These are phyloP conservation scores for Astrothelium macrocarpum DNA, from an alignment of 495 filamentous ascomycete species.

Conservation along the genomic window DNA sequence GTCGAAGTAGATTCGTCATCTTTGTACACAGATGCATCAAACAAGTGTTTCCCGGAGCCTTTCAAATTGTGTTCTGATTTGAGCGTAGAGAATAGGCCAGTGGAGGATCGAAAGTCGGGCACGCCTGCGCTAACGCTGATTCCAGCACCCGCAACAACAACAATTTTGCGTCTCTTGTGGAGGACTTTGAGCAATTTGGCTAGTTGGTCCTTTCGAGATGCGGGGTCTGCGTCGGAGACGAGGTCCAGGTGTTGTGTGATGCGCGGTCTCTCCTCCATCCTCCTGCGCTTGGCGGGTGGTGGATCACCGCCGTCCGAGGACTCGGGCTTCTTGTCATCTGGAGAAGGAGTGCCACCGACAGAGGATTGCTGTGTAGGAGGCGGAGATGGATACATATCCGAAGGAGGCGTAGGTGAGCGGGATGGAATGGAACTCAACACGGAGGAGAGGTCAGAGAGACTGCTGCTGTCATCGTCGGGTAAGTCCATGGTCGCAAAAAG, in stretches of 20 bases:
- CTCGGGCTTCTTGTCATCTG: slow-evolving; percentile 23
- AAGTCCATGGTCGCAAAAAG: not conserved
- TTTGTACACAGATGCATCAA: slow-evolving; percentile 94
- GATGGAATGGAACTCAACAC: slow-evolving; percentile 46
- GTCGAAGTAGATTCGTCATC: slow-evolving; percentile 75
- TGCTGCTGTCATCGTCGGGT: slow-evolving; percentile 5
- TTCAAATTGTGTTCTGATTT: slow-evolving; percentile 81
- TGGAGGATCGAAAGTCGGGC: slow-evolving; percentile 89
- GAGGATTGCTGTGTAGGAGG: slow-evolving; percentile 49
- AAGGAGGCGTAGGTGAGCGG: slow-evolving; percentile 48
- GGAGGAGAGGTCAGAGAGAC: slow-evolving; percentile 40
- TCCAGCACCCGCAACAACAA: slow-evolving; percentile 90
- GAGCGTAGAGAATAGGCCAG: slow-evolving; percentile 75
- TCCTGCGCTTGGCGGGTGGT: slow-evolving; percentile 65
- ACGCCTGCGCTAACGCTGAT: slow-evolving; percentile 96
- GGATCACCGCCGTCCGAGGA: slow-evolving; percentile 32
- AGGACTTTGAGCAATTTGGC: slow-evolving; percentile 64
- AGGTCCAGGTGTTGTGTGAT: slow-evolving; percentile 71
- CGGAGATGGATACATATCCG: slow-evolving; percentile 44
- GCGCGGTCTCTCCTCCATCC: slow-evolving; percentile 56
- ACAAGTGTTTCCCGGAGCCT: slow-evolving; percentile 87
- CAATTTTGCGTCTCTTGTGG: slow-evolving; percentile 84
- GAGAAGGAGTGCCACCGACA: slow-evolving; percentile 26
- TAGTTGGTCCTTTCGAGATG: slow-evolving; percentile 38
- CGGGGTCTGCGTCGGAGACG: slow-evolving; percentile 33